These are phyloP conservation scores for Phytophthora melonis DNA, from an alignment of 352 stramenopile genomes.

Conservation along the genomic window DNA sequence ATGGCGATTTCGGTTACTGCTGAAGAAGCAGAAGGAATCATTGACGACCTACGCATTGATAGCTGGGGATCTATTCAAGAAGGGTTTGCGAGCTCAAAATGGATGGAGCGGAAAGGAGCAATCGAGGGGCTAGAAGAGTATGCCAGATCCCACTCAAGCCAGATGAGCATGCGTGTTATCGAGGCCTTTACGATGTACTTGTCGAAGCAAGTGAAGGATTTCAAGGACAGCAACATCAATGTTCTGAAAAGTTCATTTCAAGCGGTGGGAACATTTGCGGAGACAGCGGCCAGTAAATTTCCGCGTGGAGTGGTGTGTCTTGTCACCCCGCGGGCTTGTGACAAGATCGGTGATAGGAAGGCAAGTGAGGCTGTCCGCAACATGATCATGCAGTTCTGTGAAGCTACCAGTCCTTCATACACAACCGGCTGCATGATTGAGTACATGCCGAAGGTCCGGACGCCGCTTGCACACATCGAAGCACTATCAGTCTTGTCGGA, in stretches of 20 bases:
- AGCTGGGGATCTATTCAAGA: constrained; percentile 61
- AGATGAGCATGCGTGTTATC: constrained; percentile 70
- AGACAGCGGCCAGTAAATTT: constrained; percentile 67
- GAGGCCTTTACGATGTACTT: constrained; percentile 83
- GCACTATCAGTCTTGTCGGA: constrained; percentile 69
- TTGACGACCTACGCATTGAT: constrained; percentile 69
- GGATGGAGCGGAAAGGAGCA: constrained; percentile 83
- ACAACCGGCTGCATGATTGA: constrained; percentile 81
- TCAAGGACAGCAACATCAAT: constrained; percentile 92
- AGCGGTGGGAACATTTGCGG: constrained; percentile 78
- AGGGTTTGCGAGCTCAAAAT: constrained; percentile 80
- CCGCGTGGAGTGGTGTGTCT: constrained; percentile 78
- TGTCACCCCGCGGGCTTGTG: constrained; percentile 70
- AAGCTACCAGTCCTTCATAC: constrained; percentile 77
- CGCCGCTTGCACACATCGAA: constrained; percentile 80
- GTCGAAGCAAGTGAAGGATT: constrained; percentile 82
- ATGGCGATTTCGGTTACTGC: constrained; percentile 68
- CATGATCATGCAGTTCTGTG: constrained; percentile 84
- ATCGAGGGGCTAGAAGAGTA: constrained; percentile 79
- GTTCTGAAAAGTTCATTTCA: constrained; percentile 88
- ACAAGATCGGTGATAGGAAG: constrained; percentile 89
- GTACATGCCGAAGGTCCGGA: constrained; percentile 83
- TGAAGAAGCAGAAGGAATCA: constrained; percentile 74
- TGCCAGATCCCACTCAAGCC: constrained; percentile 53
- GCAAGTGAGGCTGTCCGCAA: constrained; percentile 68